These are phyloP conservation scores for Stereocaulon alpinum DNA, from an alignment of 495 filamentous ascomycete species.

Conservation along the genomic window DNA sequence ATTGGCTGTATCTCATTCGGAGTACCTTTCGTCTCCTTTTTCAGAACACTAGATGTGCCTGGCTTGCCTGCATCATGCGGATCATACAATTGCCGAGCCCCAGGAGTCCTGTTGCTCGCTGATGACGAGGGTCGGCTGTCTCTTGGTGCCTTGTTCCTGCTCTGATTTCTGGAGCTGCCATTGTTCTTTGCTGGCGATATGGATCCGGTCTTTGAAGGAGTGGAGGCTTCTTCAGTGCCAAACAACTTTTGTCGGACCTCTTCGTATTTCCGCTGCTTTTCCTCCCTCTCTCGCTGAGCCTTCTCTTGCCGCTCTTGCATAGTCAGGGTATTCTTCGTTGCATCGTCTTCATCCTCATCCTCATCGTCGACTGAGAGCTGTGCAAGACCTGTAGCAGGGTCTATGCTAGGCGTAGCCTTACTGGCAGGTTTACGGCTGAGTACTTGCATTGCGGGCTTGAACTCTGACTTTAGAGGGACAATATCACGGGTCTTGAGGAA, in stretches of 20 bases:
- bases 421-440: conserved; percentile 69
- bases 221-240: conserved; percentile 42
- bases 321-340: conserved; percentile 46
- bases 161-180: conserved; percentile 25
- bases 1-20: conserved; percentile 45
- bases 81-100: conserved; percentile 54
- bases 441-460: conserved; percentile 73
- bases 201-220: conserved; percentile 43
- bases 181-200: conserved; percentile 39
- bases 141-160: conserved; percentile 21
- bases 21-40: conserved; percentile 39
- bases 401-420: conserved; percentile 35
- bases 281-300: conserved; percentile 66
- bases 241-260: conserved; percentile 79
- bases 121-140: conserved; percentile 41
- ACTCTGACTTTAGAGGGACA: conserved; percentile 65
- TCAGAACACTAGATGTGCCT: conserved; percentile 42
- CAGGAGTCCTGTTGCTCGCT: conserved; percentile 29
- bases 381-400: conserved; percentile 45
- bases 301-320: conserved; percentile 62
- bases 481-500: conserved; percentile 57
- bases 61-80: conserved; percentile 56
- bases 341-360: conserved; percentile 59
- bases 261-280: conserved; percentile 81
- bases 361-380: conserved; percentile 47